Evolutionary conservation across 345 rosid genomes (phyloP).

Genomic region (Ailanthus altissimus): DNA sequence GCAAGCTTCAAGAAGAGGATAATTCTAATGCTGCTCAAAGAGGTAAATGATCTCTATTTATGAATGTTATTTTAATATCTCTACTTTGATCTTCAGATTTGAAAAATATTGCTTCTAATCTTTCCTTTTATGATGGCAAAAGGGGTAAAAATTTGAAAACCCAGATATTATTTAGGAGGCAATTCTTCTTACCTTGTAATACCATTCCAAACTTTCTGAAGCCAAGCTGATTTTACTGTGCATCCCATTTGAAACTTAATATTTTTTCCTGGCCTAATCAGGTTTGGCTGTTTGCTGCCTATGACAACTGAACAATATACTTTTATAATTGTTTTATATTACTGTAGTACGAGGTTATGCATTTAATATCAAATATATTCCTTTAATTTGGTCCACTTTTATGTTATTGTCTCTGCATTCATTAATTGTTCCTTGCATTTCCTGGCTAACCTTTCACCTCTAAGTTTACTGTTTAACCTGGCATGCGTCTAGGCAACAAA

Average conservation of each 20-base stretch:
- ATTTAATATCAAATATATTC: not conserved
- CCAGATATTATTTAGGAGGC: not conserved
- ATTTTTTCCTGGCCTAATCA: not conserved
- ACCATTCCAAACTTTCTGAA: not conserved
- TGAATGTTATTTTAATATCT: constrained; percentile 6
- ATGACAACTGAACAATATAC: not conserved
- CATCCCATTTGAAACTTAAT: not conserved
- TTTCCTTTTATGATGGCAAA: not conserved
- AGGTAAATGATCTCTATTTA: constrained; percentile 43
- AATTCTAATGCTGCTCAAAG: constrained; percentile 67
- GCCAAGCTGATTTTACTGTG: not conserved
- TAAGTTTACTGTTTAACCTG: constrained; percentile 12
- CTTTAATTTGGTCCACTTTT: not conserved
- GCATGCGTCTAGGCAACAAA: not conserved
- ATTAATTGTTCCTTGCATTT: constrained; percentile 1
- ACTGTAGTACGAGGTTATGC: not conserved
- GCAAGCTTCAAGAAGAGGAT: constrained; percentile 92
- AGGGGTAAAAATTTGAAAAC: not conserved
- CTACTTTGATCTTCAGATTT: not conserved
- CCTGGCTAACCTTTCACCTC: constrained; percentile 6
- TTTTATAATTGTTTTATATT: not conserved
- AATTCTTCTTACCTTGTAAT: not conserved
- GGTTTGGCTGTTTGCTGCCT: not conserved
- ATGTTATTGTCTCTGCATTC: constrained; percentile 2
- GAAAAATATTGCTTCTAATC: not conserved